A percentile compares a stretch with the other conserved stretches of the same genome.
phyloP scores from a whole-genome alignment of 2,329 filamentous ascomycete genomes.

The Blumeria hordei region DNA sequence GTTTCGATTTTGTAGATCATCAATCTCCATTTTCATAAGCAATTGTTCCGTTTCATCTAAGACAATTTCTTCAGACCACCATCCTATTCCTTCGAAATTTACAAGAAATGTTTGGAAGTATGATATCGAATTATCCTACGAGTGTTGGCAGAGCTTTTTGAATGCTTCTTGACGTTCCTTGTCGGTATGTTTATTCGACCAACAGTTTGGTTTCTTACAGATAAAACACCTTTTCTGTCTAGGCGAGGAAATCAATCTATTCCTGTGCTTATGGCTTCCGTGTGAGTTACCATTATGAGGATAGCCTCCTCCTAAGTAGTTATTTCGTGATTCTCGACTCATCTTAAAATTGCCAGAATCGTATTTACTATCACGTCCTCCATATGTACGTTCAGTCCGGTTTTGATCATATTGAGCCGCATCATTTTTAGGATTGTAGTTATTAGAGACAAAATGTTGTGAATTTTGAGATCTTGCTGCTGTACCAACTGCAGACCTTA shows the following conservation, averaged over 20 bases:
- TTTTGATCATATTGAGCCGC: not conserved
- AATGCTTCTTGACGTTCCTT: not conserved
- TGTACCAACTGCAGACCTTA: not conserved
- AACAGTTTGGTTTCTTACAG: not conserved
- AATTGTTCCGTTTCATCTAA: too few relatives aligned
- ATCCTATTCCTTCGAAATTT: not conserved
- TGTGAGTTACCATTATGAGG: too few relatives aligned
- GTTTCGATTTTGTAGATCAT: not conserved
- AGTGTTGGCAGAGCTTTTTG: not conserved
- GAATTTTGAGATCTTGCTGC: not conserved
- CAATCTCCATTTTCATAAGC: not conserved
- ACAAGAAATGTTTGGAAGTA: not conserved
- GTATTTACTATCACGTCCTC: not conserved
- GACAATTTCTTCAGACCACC: not conserved
- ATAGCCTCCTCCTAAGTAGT: too few relatives aligned
- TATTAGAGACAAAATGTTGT: too few relatives aligned
- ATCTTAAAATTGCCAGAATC: not conserved
- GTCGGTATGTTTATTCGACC: not conserved
- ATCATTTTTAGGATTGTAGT: too few relatives aligned
- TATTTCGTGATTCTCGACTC: not conserved
- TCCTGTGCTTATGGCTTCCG: too few relatives aligned
- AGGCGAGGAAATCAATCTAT: not conserved
- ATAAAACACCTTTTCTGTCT: not conserved
- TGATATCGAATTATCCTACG: not conserved
- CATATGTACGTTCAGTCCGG: not conserved